Evolutionary conservation across 352 stramenopile species (phyloP).

Genomic region (Globisporangium rhizosaccharum): DNA sequence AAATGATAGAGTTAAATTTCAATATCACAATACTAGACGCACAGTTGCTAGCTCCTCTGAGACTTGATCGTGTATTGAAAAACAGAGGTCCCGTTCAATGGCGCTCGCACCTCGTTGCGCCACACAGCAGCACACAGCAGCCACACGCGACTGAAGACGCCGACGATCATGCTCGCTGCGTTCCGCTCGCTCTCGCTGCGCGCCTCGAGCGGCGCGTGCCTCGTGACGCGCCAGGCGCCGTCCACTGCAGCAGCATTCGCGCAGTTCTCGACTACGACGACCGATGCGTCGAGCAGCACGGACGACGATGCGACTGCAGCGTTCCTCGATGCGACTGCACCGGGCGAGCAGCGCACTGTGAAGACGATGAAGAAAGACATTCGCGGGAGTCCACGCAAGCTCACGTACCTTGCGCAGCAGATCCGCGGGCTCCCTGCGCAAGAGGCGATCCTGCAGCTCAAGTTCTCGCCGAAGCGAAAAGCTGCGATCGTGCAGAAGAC

Average conservation of each 20-base stretch:
- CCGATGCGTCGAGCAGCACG: constrained; percentile 13
- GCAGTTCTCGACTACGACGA: constrained; percentile 35
- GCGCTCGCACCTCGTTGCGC: neutral
- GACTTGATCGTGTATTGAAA: no score
- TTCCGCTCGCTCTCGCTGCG: constrained; percentile 65
- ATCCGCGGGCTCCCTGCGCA: constrained; percentile 70
- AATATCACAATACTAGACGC: no score
- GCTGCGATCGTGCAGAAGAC: constrained; percentile 81
- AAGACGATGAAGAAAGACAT: constrained; percentile 84
- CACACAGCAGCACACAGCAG: neutral
- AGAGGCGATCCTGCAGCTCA: constrained; percentile 81
- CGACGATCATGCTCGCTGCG: constrained; percentile 45
- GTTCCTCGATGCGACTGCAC: constrained; percentile 59
- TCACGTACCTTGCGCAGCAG: constrained; percentile 79
- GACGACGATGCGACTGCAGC: constrained; percentile 48
- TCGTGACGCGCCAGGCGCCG: constrained; percentile 10
- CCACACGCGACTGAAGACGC: constrained; percentile 7
- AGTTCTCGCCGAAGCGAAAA: constrained; percentile 84
- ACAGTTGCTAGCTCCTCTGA: no score
- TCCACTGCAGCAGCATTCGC: constrained; percentile 12
- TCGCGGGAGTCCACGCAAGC: constrained; percentile 73
- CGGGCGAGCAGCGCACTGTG: constrained; percentile 45
- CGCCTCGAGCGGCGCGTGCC: constrained; percentile 18
- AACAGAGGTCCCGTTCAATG: no score
- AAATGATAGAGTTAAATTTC: no score